Conservation (phyloP, 176 grass and related monocot species). For the Puya raimondii region DNA sequence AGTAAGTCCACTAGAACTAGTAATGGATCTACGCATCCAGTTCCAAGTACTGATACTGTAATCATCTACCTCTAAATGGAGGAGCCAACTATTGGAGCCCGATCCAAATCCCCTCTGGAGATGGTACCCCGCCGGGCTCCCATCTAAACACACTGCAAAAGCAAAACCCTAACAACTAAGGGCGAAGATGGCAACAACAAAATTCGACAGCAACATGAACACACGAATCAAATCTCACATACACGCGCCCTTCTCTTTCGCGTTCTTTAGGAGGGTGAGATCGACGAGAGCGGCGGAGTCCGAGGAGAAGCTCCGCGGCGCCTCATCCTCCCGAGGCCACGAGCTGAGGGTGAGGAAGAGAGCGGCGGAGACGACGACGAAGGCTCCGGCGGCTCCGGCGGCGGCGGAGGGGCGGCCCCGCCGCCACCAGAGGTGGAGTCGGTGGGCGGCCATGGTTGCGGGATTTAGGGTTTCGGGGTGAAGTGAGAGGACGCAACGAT, state of each 20-base stretch:
- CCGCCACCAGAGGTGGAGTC: conserved; percentile 49
- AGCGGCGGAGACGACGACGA: conserved; percentile 17
- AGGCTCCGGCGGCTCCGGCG: conserved; percentile 19
- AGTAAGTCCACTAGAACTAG: too few species aligned
- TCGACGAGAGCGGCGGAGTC: conserved; percentile 36
- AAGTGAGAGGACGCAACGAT: neutral
- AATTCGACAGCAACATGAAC: neutral
- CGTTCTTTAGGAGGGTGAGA: conserved; percentile 50
- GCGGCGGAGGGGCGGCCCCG: conserved; percentile 32
- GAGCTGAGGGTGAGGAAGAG: conserved; percentile 11
- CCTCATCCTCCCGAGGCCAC: neutral
- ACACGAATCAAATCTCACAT: neutral
- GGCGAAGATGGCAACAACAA: neutral
- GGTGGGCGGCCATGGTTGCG: conserved; percentile 23
- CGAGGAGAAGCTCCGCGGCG: conserved; percentile 7
- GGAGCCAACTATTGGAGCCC: conserved; percentile 42
- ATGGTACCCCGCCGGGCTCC: conserved; percentile 58
- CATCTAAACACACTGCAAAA: conserved; percentile 67
- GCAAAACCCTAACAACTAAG: neutral
- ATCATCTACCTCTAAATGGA: conserved; percentile 53
- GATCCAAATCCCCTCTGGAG: conserved; percentile 41
- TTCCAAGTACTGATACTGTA: too few species aligned
- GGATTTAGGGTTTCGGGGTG: conserved; percentile 1
- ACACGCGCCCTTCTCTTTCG: conserved; percentile 71
- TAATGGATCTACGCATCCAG: too few species aligned